Base-by-base conservation (phyloP, 2,329 filamentous ascomycete species). In the Fusarium concolor region DNA sequence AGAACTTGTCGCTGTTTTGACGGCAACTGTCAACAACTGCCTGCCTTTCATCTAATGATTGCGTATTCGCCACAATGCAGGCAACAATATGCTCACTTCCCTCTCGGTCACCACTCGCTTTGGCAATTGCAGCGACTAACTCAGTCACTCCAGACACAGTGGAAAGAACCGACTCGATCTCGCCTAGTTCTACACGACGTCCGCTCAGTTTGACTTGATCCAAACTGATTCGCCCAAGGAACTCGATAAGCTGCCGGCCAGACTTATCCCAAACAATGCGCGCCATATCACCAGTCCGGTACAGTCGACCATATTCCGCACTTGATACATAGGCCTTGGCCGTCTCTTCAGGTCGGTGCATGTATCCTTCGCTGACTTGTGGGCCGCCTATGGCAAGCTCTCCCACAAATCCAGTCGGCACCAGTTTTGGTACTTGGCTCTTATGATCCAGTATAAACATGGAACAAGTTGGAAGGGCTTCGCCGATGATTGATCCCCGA, bases 371-470 rank as follows among this genome's bases (percentile, higher is more conserved):
- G 50, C 67, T 68, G 10, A 96, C 87, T 78, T 96, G 92, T 54
- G 91, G 86, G 10, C 92, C 93, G 20, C 91, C 92, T 75, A 95
- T 93, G 72, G 90, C 94, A 8, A 95, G 82, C 76, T 96, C 92
- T 10, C 93, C 93, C 24, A 91, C 79, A 33, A 86, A 88, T 10
- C 92, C 92, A n/a, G 85, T 77, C 0, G 91, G 91, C 1, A 93
- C 79, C 5, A 88, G 74, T 1, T 83, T 75, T 22, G 88, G 39
- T 2, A 29, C 41, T 38, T 45, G 39, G 6, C 51, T 54, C 17
- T 24, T 45, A n/a, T 54, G 51, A 15, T 54, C 51, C 12, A 78
- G 57, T 22, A 79, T 71, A 28, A 79, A 65, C 49, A 75, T 74
- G 11, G 75, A 72, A 44, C 76, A 80, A 10, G 78, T 80, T 3